These are phyloP conservation scores for Geosmithia morbida DNA, from an alignment of 2,329 filamentous ascomycete species.

Conservation along the genomic window DNA sequence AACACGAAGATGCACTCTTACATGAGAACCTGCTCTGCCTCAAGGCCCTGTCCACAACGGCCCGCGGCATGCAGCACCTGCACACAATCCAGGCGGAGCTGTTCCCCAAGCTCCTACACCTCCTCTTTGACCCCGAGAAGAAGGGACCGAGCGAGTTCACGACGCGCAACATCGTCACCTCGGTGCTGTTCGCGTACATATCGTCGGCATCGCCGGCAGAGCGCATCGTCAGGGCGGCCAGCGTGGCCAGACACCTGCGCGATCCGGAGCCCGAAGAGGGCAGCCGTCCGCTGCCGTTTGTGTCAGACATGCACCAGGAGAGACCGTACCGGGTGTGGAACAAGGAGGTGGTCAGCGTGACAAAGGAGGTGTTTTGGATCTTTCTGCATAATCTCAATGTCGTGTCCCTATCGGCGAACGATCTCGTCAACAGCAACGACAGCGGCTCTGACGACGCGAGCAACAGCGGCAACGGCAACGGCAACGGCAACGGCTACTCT, in stretches of 20 bases:
- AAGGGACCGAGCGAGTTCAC: slow-evolving; percentile 96
- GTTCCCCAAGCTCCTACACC: slow-evolving; percentile 72
- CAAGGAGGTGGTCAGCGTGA: slow-evolving; percentile 82
- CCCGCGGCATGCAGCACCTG: slow-evolving; percentile 68
- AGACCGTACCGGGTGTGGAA: slow-evolving; percentile 89
- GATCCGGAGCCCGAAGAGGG: slow-evolving; percentile 67
- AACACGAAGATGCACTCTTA: slow-evolving; percentile 85
- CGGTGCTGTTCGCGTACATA: slow-evolving; percentile 78
- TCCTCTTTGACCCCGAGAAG: slow-evolving; percentile 96
- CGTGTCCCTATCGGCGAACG: slow-evolving; percentile 42
- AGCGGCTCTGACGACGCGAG: background rate
- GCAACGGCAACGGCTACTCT: slow-evolving; percentile 26
- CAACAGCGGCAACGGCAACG: background rate
- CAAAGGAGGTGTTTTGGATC: slow-evolving; percentile 98
- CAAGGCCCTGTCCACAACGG: slow-evolving; percentile 88
- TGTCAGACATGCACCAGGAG: slow-evolving; percentile 74
- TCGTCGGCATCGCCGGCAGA: slow-evolving; percentile 48
- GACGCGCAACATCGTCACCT: slow-evolving; percentile 80
- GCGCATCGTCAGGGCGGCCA: slow-evolving; percentile 52
- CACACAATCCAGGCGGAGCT: slow-evolving; percentile 65
- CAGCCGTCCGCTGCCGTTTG: slow-evolving; percentile 67
- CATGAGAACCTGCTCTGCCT: slow-evolving; percentile 88
- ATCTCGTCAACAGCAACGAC: background rate
- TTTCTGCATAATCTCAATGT: slow-evolving; percentile 92
- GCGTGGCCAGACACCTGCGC: slow-evolving; percentile 65